Evolutionary conservation across 2,329 filamentous ascomycete species (phyloP).

Genomic region (Alternaria rosae): DNA sequence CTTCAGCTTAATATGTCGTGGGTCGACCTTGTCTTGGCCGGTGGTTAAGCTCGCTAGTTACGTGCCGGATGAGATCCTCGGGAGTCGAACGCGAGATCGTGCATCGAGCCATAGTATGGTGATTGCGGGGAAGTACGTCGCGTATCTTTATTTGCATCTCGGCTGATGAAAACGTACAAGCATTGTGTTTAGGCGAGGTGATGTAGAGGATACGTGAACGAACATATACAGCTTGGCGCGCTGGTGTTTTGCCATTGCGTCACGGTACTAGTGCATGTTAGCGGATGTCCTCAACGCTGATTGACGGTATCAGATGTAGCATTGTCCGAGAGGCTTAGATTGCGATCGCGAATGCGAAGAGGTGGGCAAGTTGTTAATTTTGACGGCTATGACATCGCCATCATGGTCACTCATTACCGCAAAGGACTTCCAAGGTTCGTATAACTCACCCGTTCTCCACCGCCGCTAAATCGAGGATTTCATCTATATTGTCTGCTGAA

Average conservation of each 20-base stretch:
- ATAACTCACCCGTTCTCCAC: not conserved
- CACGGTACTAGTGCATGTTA: not conserved
- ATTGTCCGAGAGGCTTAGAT: not conserved
- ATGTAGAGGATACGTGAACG: not conserved
- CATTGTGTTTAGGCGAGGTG: not conserved
- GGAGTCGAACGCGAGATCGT: not conserved
- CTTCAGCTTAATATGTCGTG: not conserved
- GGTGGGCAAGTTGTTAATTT: not conserved
- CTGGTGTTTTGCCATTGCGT: not conserved
- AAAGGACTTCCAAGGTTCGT: not conserved
- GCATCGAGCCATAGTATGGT: not conserved
- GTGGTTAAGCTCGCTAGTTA: not conserved
- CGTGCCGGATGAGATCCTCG: not conserved
- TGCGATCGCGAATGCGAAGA: not conserved
- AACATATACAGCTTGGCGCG: not conserved
- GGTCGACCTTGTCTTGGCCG: not conserved
- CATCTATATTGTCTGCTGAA: not conserved
- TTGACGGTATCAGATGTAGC: not conserved
- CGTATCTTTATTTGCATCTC: not conserved
- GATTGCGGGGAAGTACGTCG: not conserved
- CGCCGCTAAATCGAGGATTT: not conserved
- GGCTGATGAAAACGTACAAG: not conserved
- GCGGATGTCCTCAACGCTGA: not conserved
- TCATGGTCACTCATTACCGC: not conserved
- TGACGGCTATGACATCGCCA: not conserved